A percentile compares a stretch with the other conserved stretches of the same genome.
These are phyloP conservation scores for Fraxinus dipetala DNA, from an alignment of 305 asterid genomes.

Conservation along the genomic window DNA sequence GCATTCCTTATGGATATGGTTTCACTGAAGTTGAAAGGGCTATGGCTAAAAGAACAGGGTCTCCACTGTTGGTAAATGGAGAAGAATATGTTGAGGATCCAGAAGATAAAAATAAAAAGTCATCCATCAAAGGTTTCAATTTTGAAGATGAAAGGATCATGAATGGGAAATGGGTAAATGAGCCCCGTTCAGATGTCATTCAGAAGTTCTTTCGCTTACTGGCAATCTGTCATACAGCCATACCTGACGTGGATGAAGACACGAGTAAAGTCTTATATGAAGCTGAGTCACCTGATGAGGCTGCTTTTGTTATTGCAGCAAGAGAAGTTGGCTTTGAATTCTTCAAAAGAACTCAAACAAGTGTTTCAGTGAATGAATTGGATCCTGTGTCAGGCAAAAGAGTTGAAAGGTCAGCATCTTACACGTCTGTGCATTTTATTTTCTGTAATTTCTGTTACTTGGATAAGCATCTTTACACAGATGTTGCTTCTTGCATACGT, in stretches of 20 bases:
- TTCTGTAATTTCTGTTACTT: background rate
- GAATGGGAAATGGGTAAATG: conserved; percentile 71
- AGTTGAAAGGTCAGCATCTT: conserved; percentile 60
- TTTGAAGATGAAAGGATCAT: conserved; percentile 71
- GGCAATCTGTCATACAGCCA: conserved; percentile 92
- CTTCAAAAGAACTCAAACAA: conserved; percentile 66
- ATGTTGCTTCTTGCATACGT: background rate
- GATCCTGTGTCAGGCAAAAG: conserved; percentile 53
- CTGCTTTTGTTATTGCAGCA: conserved; percentile 94
- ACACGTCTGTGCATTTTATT: background rate
- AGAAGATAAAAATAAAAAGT: conserved; percentile 27
- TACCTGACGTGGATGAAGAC: conserved; percentile 74
- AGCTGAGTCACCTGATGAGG: conserved; percentile 97
- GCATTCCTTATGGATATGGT: conserved; percentile 79
- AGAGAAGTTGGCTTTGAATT: conserved; percentile 90
- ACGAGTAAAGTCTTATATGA: conserved; percentile 66
- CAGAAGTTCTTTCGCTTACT: conserved; percentile 70
- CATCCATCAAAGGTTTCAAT: conserved; percentile 75
- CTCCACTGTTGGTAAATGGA: conserved; percentile 48
- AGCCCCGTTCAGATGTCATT: conserved; percentile 50
- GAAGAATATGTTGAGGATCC: conserved; percentile 28
- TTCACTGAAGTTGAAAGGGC: conserved; percentile 82
- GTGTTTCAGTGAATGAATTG: conserved; percentile 63
- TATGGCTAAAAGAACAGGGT: conserved; percentile 76
- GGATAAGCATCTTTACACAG: background rate